phyloP scores from a whole-genome alignment of 805 yeast species.

The Candida easanensis region DNA sequence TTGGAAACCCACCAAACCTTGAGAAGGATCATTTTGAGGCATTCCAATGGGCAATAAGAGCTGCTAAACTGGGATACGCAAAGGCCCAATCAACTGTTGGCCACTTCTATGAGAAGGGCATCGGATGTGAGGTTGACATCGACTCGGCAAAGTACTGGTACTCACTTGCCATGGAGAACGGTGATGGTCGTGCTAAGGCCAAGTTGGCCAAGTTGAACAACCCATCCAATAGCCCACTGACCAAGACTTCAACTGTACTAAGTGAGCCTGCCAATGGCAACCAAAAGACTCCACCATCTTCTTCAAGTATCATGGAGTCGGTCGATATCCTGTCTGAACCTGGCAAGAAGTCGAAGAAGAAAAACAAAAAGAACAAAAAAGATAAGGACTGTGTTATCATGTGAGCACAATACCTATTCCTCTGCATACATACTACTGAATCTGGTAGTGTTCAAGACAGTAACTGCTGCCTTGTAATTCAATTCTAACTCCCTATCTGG shows the following conservation, averaged over 20 bases:
- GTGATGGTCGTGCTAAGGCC: constrained; percentile 48
- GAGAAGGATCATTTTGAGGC: constrained; percentile 81
- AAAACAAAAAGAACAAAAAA: constrained; percentile 14
- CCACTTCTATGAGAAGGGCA: constrained; percentile 80
- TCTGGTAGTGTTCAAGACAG: not conserved
- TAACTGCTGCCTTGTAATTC: no score
- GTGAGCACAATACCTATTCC: constrained; percentile 11
- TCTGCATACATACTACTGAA: not conserved
- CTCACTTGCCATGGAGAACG: constrained; percentile 62
- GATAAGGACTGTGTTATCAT: constrained; percentile 24
- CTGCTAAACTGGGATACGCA: constrained; percentile 70
- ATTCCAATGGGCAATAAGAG: constrained; percentile 89
- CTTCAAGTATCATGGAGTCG: constrained; percentile 4
- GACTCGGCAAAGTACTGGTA: constrained; percentile 72
- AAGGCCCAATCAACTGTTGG: constrained; percentile 88
- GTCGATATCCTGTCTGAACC: not conserved
- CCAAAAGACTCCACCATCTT: not conserved
- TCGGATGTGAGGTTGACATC: constrained; percentile 68
- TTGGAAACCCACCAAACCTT: constrained; percentile 84
- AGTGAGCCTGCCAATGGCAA: no score
- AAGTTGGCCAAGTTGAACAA: constrained; percentile 26
- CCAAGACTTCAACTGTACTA: no score
- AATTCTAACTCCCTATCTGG: no score
- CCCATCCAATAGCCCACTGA: not conserved
- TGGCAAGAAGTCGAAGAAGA: constrained; percentile 4